Evolutionary conservation across 768 basidiomycete genomes (phyloP), one percentile per base, ranked within the genome.

Genomic region (Coprinopsis marcescibilis): DNA sequence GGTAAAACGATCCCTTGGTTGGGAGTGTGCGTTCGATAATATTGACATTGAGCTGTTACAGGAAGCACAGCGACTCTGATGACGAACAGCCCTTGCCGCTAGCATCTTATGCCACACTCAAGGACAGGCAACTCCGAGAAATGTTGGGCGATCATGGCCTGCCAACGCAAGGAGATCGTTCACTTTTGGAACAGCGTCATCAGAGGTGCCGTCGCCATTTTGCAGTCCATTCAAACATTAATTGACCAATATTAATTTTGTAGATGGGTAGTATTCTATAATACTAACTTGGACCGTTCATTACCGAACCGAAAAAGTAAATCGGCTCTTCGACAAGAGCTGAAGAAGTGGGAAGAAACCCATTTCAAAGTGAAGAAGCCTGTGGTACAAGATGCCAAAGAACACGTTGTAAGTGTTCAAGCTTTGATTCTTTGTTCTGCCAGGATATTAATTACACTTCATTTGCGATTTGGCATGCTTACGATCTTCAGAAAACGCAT

Each of bases 181-280:
- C 65, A 15, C 57, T 61, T 24, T 70, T 77, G 59, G 70, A 78
- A 50, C 69, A 71, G 45, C 73, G 85, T 42, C 83, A 86, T 61
- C 70, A 76, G 59, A 71, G 72, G 84, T 83, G 57, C 4, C 56
- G n/a, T 19, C 32, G 19, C 24, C 37, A 36, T 48, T 41, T 20
- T 23, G 41, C 17, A 24, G 38, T 3, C 52, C 20, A 37, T 45
- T 27, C 30, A 36, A 26, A 21, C 36, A 43, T 41, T n/a, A n/a
- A n/a, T n/a, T n/a, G n/a, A 19, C 15, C 32, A 42, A 34, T 49
- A 21, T 27, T 19, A 19, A 7, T 20, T n/a, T 11, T n/a, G n/a
- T 38, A 86, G 85, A 52, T 88, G 83, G 83, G 72, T 83, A 0
- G 78, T 79, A 64, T 58, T 82, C 33, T 81, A 73, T 54, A 88